These are phyloP conservation scores for Ramaria rubella DNA, from an alignment of 768 basidiomycete genomes.

Conservation along the genomic window DNA sequence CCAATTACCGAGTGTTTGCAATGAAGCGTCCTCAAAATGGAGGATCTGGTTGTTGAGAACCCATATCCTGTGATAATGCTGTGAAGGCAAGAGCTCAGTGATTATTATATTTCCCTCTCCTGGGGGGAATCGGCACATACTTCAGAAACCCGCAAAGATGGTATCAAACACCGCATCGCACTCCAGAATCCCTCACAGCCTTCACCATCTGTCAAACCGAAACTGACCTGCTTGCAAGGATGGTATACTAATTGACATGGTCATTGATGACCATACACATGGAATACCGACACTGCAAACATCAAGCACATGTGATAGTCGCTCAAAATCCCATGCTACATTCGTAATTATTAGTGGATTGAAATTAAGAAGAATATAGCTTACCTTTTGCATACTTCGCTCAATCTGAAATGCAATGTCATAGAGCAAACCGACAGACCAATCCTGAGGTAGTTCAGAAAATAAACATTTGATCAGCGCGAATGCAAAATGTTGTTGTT, in stretches of 20 bases:
- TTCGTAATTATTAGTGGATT: not conserved
- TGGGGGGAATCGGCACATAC: too few species aligned
- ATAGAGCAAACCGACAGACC: conserved; percentile 30
- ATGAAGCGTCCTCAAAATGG: too few species aligned
- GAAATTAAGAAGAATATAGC: not conserved
- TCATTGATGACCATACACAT: conserved; percentile 35
- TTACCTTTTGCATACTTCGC: conserved; percentile 15
- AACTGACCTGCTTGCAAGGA: conserved; percentile 22
- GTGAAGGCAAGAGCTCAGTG: too few species aligned
- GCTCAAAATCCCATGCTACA: not conserved
- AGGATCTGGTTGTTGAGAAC: too few species aligned
- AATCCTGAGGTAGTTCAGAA: conserved; percentile 11
- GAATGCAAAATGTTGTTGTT: conserved; percentile 10
- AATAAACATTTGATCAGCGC: conserved; percentile 1
- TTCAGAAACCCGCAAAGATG: conserved; percentile 2
- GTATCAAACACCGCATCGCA: not conserved
- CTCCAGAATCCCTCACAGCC: conserved; percentile 14
- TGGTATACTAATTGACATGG: conserved; percentile 31
- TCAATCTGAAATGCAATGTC: conserved; percentile 32
- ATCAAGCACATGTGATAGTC: conserved; percentile 17
- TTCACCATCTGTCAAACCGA: conserved; percentile 20
- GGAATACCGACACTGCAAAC: conserved; percentile 32
- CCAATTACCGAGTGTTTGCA: too few species aligned
- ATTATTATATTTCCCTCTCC: too few species aligned
- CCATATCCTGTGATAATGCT: too few species aligned